Evolutionary conservation across 306 rosid genomes (phyloP).

Genomic region (Quercus suber): DNA sequence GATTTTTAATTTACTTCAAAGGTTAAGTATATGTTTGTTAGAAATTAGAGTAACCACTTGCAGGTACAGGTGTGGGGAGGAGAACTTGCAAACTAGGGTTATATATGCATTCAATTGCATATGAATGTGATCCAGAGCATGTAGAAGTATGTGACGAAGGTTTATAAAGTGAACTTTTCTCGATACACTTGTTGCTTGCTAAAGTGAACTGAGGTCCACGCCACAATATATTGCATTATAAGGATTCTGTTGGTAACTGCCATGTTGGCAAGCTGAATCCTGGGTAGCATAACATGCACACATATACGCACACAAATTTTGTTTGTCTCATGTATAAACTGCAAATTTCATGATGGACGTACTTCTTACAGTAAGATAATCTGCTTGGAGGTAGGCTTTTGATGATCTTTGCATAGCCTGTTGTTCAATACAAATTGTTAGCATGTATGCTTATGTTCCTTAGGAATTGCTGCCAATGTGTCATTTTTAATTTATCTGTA

Average conservation of each 20-base stretch:
- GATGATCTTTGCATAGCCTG: not conserved
- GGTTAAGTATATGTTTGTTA: not conserved
- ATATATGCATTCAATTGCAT: not conserved
- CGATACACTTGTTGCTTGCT: not conserved
- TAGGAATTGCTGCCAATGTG: not conserved
- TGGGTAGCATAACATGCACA: not conserved
- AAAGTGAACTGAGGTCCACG: not conserved
- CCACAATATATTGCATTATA: not conserved
- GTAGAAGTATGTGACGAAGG: not conserved
- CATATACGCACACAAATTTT: not conserved
- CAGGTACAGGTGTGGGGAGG: not conserved
- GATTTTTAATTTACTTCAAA: not conserved
- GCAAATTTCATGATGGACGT: not conserved
- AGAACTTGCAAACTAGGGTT: not conserved
- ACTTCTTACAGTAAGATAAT: not conserved
- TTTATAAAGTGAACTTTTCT: not conserved
- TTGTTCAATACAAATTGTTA: not conserved
- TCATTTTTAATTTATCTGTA: conserved; percentile 21
- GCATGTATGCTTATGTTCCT: not conserved
- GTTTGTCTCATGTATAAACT: not conserved
- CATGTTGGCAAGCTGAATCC: not conserved
- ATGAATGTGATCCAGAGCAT: not conserved
- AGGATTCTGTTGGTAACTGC: no score
- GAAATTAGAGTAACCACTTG: not conserved
- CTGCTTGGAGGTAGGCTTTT: not conserved